phyloP scores from a whole-genome alignment of 495 filamentous ascomycete genomes.

The Talaromyces thailandensis region DNA sequence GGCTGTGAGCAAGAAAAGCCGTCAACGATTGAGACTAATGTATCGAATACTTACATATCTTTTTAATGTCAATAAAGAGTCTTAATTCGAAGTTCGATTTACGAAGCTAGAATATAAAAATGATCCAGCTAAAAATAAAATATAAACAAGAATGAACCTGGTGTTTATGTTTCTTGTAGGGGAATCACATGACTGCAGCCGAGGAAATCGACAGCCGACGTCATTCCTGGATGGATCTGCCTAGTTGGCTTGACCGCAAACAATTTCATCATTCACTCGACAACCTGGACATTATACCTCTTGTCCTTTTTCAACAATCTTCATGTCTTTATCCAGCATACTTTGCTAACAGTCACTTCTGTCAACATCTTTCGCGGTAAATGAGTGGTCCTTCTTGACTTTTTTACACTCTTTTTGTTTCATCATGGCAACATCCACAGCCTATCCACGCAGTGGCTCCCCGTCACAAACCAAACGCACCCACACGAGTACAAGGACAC shows the following conservation, averaged over 20 bases:
- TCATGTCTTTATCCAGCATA: background rate
- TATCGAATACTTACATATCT: background rate
- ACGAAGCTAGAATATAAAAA: too few relatives aligned
- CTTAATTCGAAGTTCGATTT: background rate
- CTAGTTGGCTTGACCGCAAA: background rate
- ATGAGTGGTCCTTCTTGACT: background rate
- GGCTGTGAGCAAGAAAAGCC: background rate
- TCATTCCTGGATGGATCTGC: background rate
- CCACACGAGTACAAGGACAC: background rate
- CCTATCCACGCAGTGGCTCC: conserved; percentile 7
- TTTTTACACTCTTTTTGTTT: conserved; percentile 5
- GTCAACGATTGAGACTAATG: background rate
- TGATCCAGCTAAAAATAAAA: too few relatives aligned
- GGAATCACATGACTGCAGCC: background rate
- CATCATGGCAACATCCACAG: conserved; percentile 15
- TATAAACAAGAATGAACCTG: background rate
- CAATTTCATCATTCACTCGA: background rate
- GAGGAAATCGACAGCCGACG: background rate
- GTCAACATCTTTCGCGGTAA: background rate
- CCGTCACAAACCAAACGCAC: conserved; percentile 2
- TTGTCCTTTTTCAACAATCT: background rate
- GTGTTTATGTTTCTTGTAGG: background rate
- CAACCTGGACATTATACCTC: background rate
- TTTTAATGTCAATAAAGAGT: background rate
- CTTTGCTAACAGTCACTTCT: background rate